These are phyloP conservation scores for Hypoxylon fuscum DNA, from an alignment of 495 filamentous ascomycete genomes.

Conservation along the genomic window DNA sequence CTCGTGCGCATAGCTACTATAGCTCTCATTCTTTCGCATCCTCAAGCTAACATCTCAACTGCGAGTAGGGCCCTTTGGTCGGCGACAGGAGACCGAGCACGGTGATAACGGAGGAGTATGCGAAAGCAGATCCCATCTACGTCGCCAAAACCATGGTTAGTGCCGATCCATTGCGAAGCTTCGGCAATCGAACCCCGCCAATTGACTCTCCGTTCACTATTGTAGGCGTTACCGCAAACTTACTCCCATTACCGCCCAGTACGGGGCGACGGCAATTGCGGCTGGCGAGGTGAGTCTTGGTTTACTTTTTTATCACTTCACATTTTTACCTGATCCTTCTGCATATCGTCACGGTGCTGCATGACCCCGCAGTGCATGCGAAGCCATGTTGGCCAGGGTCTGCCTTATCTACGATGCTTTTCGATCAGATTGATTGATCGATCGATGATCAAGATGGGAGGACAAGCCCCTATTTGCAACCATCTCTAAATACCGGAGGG, in stretches of 20 bases:
- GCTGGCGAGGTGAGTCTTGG: constrained; percentile 84
- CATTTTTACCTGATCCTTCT: constrained; percentile 14
- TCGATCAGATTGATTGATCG: constrained; percentile 26
- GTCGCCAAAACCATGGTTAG: constrained; percentile 86
- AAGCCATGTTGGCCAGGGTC: constrained; percentile 17
- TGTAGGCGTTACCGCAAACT: constrained; percentile 79
- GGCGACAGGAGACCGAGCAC: constrained; percentile 79
- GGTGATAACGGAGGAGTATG: constrained; percentile 85
- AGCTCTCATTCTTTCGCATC: constrained; percentile 18
- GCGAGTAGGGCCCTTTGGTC: constrained; percentile 79
- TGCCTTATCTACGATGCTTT: constrained; percentile 31
- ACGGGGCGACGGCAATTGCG: constrained; percentile 94
- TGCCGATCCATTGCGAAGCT: constrained; percentile 22
- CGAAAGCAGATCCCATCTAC: constrained; percentile 86
- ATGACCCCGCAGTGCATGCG: constrained; percentile 36
- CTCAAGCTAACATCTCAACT: constrained; percentile 36
- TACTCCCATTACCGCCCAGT: constrained; percentile 89
- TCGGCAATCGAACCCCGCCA: constrained; percentile 8
- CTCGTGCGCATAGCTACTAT: neutral
- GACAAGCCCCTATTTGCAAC: neutral
- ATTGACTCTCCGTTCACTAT: constrained; percentile 26
- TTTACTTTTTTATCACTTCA: constrained; percentile 15
- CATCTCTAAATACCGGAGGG: neutral
- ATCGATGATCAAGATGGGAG: constrained; percentile 27
- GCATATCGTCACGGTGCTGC: constrained; percentile 23